Base-by-base conservation (phyloP, 139 green algal species). In the Coelastrella sp. region DNA sequence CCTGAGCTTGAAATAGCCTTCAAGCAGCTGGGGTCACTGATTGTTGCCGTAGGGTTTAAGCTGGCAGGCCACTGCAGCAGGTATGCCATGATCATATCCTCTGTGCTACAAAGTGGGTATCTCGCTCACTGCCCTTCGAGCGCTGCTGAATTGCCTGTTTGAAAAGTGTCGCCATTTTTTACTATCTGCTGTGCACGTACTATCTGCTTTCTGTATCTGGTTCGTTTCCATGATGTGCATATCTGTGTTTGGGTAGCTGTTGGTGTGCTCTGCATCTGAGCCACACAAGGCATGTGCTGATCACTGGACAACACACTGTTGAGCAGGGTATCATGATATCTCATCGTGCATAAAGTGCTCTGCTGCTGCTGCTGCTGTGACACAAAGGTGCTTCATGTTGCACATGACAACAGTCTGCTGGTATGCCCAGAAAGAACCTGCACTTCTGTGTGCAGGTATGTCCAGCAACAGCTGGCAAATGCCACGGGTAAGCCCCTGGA, bases 1-100 rank as follows among this genome's bases (percentile, higher is more conserved):
- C 96, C 96, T 8, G 84, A 94, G 84, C 93, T 97, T 25, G 91
- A 96, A 91, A 25, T 27, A 11, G 93, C 93, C 0, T 96, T 98
- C 80, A 97, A 96, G 92, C 75, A 85, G 8, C 76, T 97, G 78
- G 96, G 96, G 0, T 73, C 35, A 19, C 87, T 97, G 0, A 93
- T 98, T 0, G 83, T 93, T 1, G 20, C 86, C 0, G 92, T 95
- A 7, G 96, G 96, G 4, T 83, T 93, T 75, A 90, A 95, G 24
- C 90, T 98, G 24, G 74, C 92, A 8, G 63, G 78, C 1, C 87
- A 93, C 70, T 97, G 93, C 84, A 93, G 95, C 91, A 91, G 76
- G 92, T 94, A 68, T 20, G 74, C 25, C 57, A 80, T 80, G 74
- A 14, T 17, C 15, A 72, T 22, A 17, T 17, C 63, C 12, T 4